Conservation (phyloP, 2,329 filamentous ascomycete species). For the Fusarium mundagurra region DNA sequence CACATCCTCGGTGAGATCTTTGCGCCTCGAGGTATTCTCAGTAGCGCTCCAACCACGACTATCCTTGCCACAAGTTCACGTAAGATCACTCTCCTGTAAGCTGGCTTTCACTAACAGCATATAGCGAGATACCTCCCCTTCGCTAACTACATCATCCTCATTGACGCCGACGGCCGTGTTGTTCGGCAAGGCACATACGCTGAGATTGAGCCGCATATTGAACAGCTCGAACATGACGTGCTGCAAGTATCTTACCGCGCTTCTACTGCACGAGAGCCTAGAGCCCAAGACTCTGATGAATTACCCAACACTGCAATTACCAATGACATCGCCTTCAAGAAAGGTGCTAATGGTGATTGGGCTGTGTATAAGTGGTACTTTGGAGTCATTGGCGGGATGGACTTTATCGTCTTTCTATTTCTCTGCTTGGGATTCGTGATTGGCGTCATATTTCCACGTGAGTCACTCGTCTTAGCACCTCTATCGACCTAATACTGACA, state of each 20-base stretch:
- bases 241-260: not conserved
- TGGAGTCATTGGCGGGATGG: not conserved
- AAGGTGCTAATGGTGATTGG: not conserved
- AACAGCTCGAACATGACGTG: not conserved
- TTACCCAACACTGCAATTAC: not conserved
- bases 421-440: not conserved
- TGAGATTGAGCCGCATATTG: not conserved
- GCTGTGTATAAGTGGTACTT: not conserved
- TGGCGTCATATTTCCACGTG: not conserved
- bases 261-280: not conserved
- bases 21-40: not conserved
- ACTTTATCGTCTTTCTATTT: not conserved
- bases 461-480: accelerated
- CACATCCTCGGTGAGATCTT: not conserved
- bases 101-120: accelerated
- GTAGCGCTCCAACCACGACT: not conserved
- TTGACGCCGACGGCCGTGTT: not conserved
- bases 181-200: not conserved
- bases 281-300: not conserved
- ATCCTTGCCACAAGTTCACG: not conserved
- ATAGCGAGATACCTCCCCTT: not conserved
- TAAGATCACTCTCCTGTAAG: accelerated
- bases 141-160: not conserved
- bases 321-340: not conserved
- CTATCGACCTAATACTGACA: accelerated